Evolutionary conservation across 768 basidiomycete genomes (phyloP).

Genomic region (Phaffia tasmanica): DNA sequence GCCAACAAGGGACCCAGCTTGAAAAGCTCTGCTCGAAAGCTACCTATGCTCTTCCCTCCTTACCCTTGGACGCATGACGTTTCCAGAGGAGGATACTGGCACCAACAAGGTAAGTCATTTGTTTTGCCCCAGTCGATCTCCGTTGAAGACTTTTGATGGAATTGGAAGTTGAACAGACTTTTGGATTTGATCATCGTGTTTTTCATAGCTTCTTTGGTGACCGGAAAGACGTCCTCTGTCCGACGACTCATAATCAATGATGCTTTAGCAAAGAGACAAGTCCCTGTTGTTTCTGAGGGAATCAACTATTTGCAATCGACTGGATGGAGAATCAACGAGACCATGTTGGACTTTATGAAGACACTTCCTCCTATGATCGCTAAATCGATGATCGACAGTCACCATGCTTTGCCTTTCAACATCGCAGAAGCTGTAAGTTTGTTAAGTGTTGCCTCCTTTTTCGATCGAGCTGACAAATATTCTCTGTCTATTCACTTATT

Average conservation of each 20-base stretch:
- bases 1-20: neutral
- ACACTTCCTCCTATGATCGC: neutral
- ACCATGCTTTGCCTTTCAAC: constrained; percentile 61
- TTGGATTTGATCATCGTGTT: neutral
- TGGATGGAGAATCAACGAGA: constrained; percentile 76
- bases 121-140: constrained; percentile 52
- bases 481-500: constrained; percentile 22
- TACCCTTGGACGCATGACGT: constrained; percentile 70
- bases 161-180: constrained; percentile 25
- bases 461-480: neutral
- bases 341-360: constrained; percentile 57
- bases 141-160: constrained; percentile 31
- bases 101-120: constrained; percentile 47
- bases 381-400: constrained; percentile 51
- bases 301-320: constrained; percentile 82
- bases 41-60: constrained; percentile 90
- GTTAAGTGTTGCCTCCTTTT: constrained; percentile 5
- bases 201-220: constrained; percentile 30
- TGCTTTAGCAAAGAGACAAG: constrained; percentile 59
- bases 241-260: constrained; percentile 65
- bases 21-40: constrained; percentile 72
- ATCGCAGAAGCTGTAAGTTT: constrained; percentile 73
- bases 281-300: constrained; percentile 76
- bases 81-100: constrained; percentile 46
- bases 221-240: constrained; percentile 61